Percentiles rank a stretch among this genome's conserved stretches.
Evolutionary conservation across 768 basidiomycete species (phyloP).

Genomic region (Tricholoma furcatifolium): DNA sequence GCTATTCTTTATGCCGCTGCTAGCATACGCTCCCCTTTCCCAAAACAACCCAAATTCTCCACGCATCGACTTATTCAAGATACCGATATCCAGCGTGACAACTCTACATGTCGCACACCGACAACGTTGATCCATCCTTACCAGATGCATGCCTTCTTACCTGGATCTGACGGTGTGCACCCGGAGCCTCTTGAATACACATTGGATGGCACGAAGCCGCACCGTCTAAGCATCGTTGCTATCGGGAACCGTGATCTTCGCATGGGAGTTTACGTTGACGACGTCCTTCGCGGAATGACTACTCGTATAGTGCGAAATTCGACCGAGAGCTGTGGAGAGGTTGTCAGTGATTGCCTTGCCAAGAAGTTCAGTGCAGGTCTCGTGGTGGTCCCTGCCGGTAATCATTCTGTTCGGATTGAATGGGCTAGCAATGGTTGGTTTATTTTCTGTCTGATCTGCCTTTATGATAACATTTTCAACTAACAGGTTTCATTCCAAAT

Average conservation of each 20-base stretch:
- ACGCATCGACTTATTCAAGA: neutral
- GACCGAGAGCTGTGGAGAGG: slow-evolving; percentile 17
- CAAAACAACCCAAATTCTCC: neutral
- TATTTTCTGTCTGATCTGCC: neutral
- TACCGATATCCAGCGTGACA: slow-evolving; percentile 1
- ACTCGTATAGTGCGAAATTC: slow-evolving; percentile 15
- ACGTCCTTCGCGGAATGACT: slow-evolving; percentile 12
- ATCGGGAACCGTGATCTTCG: slow-evolving; percentile 20
- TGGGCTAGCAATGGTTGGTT: slow-evolving; percentile 21
- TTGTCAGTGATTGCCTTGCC: slow-evolving; percentile 13
- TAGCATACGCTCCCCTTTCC: neutral
- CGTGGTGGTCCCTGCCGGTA: slow-evolving; percentile 18
- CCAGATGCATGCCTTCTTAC: slow-evolving; percentile 13
- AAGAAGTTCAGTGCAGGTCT: slow-evolving; percentile 17
- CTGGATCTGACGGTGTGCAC: slow-evolving; percentile 14
- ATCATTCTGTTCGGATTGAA: slow-evolving; percentile 21
- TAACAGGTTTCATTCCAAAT: slow-evolving; percentile 9
- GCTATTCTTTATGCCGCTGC: neutral
- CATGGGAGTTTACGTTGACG: slow-evolving; percentile 20
- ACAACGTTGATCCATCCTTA: slow-evolving; percentile 11
- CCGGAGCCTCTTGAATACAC: slow-evolving; percentile 21
- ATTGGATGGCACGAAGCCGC: slow-evolving; percentile 14
- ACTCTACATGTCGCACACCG: slow-evolving; percentile 7
- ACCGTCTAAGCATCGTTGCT: slow-evolving; percentile 17
- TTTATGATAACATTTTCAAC: neutral